These are phyloP conservation scores for Cystoderma amianthinum DNA, from an alignment of 768 basidiomycete species.

Conservation along the genomic window DNA sequence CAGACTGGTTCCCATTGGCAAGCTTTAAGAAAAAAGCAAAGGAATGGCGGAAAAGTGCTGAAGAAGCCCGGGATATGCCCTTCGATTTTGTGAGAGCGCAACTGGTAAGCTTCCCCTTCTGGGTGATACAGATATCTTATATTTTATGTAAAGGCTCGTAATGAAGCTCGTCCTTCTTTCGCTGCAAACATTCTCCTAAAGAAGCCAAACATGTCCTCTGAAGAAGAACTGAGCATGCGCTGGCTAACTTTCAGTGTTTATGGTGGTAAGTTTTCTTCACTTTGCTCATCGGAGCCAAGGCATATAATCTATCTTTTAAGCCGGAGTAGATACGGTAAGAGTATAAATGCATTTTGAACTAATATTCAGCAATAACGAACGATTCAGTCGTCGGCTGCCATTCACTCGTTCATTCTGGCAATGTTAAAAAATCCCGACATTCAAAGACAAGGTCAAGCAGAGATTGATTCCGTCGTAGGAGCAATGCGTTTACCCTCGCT, in stretches of 20 bases:
- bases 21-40: slow-evolving; percentile 19
- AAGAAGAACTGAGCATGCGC: slow-evolving; percentile 6
- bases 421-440: slow-evolving; percentile 22
- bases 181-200: slow-evolving; percentile 5
- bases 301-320: slow-evolving; percentile 16
- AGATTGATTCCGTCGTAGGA: slow-evolving; percentile 25
- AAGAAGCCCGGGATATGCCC: slow-evolving; percentile 5
- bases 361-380: neutral
- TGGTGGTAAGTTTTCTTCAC: slow-evolving; percentile 1
- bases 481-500: slow-evolving; percentile 21
- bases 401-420: slow-evolving; percentile 9
- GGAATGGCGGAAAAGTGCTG: slow-evolving; percentile 7
- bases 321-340: slow-evolving; percentile 21
- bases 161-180: slow-evolving; percentile 4
- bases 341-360: slow-evolving; percentile 8
- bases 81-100: slow-evolving; percentile 5
- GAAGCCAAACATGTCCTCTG: slow-evolving; percentile 4
- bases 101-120: slow-evolving; percentile 1
- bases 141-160: neutral
- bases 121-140: too few species aligned
- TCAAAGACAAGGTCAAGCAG: slow-evolving; percentile 24
- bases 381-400: neutral
- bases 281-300: slow-evolving; percentile 27
- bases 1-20: slow-evolving; percentile 24
- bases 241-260: slow-evolving; percentile 7